phyloP scores from a whole-genome alignment of 2,329 filamentous ascomycete species.

The Arthrobotrys conoides region DNA sequence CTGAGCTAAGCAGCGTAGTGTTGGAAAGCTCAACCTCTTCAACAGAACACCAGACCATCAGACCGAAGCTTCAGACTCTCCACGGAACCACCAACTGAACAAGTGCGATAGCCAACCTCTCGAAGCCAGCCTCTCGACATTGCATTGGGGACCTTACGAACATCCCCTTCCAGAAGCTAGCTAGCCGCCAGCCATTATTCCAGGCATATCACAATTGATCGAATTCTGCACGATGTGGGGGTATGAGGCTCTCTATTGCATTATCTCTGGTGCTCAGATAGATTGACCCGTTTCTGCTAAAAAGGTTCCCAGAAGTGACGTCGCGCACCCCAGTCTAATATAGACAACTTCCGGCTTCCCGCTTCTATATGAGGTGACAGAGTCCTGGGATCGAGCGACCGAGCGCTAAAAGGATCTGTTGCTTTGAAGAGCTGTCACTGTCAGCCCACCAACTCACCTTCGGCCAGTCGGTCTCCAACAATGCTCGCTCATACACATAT shows the following conservation, averaged over 20 bases:
- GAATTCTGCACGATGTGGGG: constrained; percentile 12
- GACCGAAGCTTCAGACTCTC: not conserved
- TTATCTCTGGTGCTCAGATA: constrained; percentile 33
- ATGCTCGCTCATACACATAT: constrained; percentile 28
- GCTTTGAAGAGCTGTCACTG: constrained; percentile 38
- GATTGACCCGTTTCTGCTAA: constrained; percentile 30
- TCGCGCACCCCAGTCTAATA: constrained; percentile 21
- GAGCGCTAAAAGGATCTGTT: constrained; percentile 52
- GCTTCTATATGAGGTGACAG: constrained; percentile 51
- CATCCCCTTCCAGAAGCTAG: constrained; percentile 12
- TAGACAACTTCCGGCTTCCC: constrained; percentile 46
- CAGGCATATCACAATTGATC: constrained; percentile 13
- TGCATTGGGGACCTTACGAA: not conserved
- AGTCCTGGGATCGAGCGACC: constrained; percentile 31
- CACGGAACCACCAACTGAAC: constrained; percentile 1
- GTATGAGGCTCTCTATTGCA: constrained; percentile 41
- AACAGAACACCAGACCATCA: not conserved
- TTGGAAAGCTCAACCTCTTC: constrained; percentile 20
- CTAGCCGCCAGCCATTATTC: constrained; percentile 41
- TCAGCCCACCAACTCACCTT: constrained; percentile 32
- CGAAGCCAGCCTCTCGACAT: constrained; percentile 9
- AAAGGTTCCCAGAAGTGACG: constrained; percentile 37
- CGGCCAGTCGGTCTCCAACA: constrained; percentile 44
- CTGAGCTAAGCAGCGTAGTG: constrained; percentile 9
- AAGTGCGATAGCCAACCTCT: constrained; percentile 10